phyloP scores from a whole-genome alignment of 768 basidiomycete species.

The Phlebiopsis flavidoalba region DNA sequence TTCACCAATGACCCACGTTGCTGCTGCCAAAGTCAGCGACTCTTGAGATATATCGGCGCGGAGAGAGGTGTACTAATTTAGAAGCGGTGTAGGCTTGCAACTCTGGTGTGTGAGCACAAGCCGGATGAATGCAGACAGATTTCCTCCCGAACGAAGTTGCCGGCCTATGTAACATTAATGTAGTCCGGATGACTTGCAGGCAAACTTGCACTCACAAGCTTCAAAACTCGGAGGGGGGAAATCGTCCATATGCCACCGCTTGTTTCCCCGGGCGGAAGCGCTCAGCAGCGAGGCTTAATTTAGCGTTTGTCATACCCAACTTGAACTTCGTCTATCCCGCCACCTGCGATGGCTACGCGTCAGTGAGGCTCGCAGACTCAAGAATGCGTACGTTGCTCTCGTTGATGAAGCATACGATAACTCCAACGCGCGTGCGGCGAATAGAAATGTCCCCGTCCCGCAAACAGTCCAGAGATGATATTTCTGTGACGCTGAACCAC shows the following conservation, averaged over 20 bases:
- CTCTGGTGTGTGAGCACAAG: constrained; percentile 97
- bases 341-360: constrained; percentile 94
- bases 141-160: constrained; percentile 97
- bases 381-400: constrained; percentile 86
- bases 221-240: constrained; percentile 85
- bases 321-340: constrained; percentile 99
- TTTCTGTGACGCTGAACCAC: constrained; percentile 97
- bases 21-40: constrained; percentile 85
- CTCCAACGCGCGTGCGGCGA: constrained; percentile 90
- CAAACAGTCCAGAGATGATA: constrained; percentile 97
- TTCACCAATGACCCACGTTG: constrained; percentile 96
- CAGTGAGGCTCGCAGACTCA: constrained; percentile 90
- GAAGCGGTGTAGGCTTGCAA: constrained; percentile 94
- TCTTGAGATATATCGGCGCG: constrained; percentile 94
- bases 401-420: constrained; percentile 96
- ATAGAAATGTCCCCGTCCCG: constrained; percentile 99
- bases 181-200: neutral
- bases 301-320: constrained; percentile 94
- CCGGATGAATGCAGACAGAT: constrained; percentile 93
- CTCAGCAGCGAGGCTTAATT: constrained; percentile 93
- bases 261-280: constrained; percentile 94
- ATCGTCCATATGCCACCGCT: constrained; percentile 99
- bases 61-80: constrained; percentile 81
- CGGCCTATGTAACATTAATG: constrained; percentile 53
- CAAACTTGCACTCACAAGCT: constrained; percentile 57